phyloP scores from a whole-genome alignment of 1,139 yeast genomes.

The Debaryomyces psychrophilus region DNA sequence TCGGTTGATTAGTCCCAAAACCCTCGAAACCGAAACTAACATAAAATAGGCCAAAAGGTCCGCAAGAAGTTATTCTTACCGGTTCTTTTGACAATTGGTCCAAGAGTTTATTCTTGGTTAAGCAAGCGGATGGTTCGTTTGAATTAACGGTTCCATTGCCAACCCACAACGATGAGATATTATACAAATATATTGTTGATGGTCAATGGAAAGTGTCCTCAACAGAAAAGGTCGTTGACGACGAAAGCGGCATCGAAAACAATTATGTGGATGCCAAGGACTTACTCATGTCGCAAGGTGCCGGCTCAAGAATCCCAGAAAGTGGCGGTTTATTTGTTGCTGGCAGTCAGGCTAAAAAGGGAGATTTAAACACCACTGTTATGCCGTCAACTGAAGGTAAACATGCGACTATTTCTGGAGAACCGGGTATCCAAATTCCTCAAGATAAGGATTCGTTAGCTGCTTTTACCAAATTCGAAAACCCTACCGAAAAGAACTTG shows the following conservation, averaged over 20 bases:
- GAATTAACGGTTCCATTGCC: constrained; percentile 60
- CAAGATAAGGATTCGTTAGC: constrained; percentile 41
- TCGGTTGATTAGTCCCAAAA: background rate
- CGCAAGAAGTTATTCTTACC: constrained; percentile 69
- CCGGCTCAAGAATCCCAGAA: constrained; percentile 48
- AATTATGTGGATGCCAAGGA: constrained; percentile 54
- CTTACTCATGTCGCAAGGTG: constrained; percentile 31
- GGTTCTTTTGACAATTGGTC: constrained; percentile 82
- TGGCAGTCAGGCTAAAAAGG: constrained; percentile 18
- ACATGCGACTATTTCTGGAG: constrained; percentile 54
- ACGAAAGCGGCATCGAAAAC: constrained; percentile 61
- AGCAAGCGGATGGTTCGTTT: constrained; percentile 63
- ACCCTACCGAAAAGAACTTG: constrained; percentile 50
- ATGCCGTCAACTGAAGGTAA: constrained; percentile 54
- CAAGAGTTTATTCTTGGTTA: constrained; percentile 58
- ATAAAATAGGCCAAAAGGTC: constrained; percentile 67
- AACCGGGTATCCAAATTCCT: constrained; percentile 57
- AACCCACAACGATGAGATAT: constrained; percentile 41
- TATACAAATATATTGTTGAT: constrained; percentile 75
- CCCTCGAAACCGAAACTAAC: constrained; percentile 18
- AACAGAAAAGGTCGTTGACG: constrained; percentile 47
- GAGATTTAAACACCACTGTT: constrained; percentile 51
- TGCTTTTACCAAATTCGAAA: constrained; percentile 40
- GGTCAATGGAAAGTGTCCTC: constrained; percentile 65
- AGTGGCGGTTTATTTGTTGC: constrained; percentile 47